Conservation (phyloP, 1,284 basidiomycete genomes). For the Sporisorium sorghi region DNA sequence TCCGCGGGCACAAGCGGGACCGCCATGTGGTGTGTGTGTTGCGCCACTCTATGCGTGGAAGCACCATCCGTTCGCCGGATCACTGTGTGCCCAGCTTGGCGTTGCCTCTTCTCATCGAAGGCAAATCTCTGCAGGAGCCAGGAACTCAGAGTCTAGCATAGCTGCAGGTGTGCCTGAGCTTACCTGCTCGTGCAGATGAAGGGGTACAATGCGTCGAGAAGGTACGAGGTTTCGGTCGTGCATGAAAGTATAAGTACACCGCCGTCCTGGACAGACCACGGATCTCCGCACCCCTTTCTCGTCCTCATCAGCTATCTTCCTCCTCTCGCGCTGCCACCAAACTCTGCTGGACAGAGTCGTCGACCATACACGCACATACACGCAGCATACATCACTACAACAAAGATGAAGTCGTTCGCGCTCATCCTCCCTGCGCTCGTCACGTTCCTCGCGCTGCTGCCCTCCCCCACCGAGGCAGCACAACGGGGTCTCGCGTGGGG, state of each 20-base stretch:
- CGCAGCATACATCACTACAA: not conserved
- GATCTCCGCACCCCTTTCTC: slow-evolving; percentile 18
- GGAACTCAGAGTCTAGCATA: too few species aligned
- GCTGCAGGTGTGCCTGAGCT: slow-evolving; percentile 2
- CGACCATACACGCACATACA: slow-evolving; percentile 13
- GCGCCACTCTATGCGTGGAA: slow-evolving; percentile 14
- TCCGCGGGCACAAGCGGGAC: not conserved
- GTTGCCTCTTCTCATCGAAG: not conserved
- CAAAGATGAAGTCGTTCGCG: slow-evolving; percentile 47
- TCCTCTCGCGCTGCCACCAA: not conserved
- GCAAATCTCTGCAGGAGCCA: not conserved
- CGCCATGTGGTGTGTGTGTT: not conserved
- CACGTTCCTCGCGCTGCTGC: slow-evolving; percentile 21
- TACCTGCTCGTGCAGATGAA: not conserved
- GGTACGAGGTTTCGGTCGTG: not conserved
- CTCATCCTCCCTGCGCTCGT: slow-evolving; percentile 27
- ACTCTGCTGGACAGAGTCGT: slow-evolving; percentile 38
- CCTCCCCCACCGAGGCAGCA: slow-evolving; percentile 20
- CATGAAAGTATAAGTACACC: slow-evolving; percentile 30
- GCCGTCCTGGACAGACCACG: slow-evolving; percentile 33
- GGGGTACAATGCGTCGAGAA: not conserved
- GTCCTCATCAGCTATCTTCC: not conserved
- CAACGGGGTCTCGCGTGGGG: slow-evolving; percentile 62
- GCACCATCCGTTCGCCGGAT: not conserved
- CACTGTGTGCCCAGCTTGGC: not conserved